A percentile compares a stretch with the other conserved stretches of the same genome.
phyloP scores from a whole-genome alignment of 768 basidiomycete genomes.

The Suillus variegatus region DNA sequence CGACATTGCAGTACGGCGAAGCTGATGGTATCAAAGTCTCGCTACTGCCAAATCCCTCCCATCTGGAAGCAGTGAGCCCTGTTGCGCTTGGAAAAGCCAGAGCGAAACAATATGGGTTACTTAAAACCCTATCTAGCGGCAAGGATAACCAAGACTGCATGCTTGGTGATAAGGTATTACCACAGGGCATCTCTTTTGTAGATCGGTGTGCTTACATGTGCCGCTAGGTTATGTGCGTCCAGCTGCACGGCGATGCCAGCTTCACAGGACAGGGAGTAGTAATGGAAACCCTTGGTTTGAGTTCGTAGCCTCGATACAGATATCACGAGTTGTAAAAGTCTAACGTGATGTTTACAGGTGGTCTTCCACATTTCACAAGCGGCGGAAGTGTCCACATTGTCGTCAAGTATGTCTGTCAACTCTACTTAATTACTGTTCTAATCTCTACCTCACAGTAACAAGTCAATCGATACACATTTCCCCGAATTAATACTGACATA shows the following conservation, averaged over 20 bases:
- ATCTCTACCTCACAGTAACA: constrained; percentile 46
- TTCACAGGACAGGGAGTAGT: constrained; percentile 90
- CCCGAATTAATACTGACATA: neutral
- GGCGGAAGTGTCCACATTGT: constrained; percentile 91
- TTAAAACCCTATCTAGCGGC: constrained; percentile 56
- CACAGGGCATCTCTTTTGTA: neutral
- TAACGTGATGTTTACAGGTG: constrained; percentile 46
- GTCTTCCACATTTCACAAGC: constrained; percentile 88
- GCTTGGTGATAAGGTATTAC: constrained; percentile 33
- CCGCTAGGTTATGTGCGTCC: constrained; percentile 82
- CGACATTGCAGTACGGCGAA: constrained; percentile 58
- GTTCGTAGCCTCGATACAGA: constrained; percentile 40
- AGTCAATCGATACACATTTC: constrained; percentile 36
- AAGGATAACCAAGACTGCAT: constrained; percentile 25
- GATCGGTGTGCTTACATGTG: constrained; percentile 27
- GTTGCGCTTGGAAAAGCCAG: constrained; percentile 89
- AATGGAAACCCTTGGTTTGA: constrained; percentile 85
- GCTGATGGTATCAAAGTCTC: constrained; percentile 65
- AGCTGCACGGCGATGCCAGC: constrained; percentile 90
- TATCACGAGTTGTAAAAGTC: neutral
- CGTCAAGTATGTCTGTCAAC: constrained; percentile 66
- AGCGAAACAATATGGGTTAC: constrained; percentile 83
- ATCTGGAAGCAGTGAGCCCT: constrained; percentile 88
- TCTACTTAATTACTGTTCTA: neutral
- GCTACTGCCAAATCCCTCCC: constrained; percentile 79